Evolutionary conservation across 75 land plant species (phyloP).

Genomic region (Larix kaempferi): DNA sequence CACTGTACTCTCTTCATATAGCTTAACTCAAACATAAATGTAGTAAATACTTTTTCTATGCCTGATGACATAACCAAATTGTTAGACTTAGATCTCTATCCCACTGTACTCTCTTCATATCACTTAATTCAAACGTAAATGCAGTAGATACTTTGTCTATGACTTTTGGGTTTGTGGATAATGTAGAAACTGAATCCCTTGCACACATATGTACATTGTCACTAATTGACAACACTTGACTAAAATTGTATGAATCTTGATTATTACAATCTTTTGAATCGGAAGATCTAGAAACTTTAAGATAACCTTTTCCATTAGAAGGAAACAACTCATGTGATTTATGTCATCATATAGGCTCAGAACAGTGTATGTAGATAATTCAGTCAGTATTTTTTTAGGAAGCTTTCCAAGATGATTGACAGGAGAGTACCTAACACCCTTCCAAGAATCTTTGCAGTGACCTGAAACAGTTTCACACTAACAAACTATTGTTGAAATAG

Average conservation of each 20-base stretch:
- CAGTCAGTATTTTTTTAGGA: background rate
- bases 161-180: background rate
- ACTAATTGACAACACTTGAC: background rate
- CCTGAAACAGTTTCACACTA: background rate
- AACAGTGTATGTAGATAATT: background rate
- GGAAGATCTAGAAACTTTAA: background rate
- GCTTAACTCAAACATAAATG: background rate
- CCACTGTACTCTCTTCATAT: background rate
- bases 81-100: background rate
- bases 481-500: background rate
- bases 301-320: background rate
- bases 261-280: background rate
- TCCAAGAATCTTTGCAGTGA: background rate
- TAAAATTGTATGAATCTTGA: background rate
- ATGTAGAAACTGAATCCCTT: background rate
- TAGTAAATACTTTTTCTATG: background rate
- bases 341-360: background rate
- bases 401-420: constrained; percentile 1
- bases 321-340: background rate
- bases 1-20: background rate
- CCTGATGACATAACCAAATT: too few species aligned
- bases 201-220: background rate
- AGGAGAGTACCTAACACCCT: background rate
- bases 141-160: background rate
- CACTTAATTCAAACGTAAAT: background rate